These are phyloP conservation scores for Stachybotrys chlorohalonatus DNA, from an alignment of 2,329 filamentous ascomycete genomes.

Conservation along the genomic window DNA sequence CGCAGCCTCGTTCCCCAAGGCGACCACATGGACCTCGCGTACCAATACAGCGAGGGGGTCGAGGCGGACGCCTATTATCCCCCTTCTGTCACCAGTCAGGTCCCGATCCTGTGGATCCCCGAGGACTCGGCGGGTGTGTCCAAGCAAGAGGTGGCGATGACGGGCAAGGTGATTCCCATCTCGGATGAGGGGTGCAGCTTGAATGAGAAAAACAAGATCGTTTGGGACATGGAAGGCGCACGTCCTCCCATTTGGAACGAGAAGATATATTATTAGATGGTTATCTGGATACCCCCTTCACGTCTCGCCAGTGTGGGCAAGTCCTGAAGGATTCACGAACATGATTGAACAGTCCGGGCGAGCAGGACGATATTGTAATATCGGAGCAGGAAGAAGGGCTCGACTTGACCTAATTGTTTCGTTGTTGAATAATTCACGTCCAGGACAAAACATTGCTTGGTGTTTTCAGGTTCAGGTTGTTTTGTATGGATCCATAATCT, in stretches of 20 bases:
- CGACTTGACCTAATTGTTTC: too few species aligned
- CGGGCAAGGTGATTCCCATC: conserved; percentile 57
- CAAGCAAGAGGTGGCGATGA: conserved; percentile 61
- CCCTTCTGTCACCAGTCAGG: conserved; percentile 52
- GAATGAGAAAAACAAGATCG: conserved; percentile 50
- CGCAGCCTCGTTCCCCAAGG: conserved; percentile 60
- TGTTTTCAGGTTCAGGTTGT: too few species aligned
- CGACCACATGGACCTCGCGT: conserved; percentile 32
- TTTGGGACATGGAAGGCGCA: conserved; percentile 31
- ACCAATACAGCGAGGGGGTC: conserved; percentile 51
- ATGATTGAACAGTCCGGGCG: too few species aligned
- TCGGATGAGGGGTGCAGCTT: conserved; percentile 64
- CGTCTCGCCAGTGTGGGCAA: not conserved
- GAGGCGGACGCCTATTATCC: conserved; percentile 64
- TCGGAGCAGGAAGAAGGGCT: too few species aligned
- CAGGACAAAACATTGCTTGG: too few species aligned
- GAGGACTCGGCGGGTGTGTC: conserved; percentile 61
- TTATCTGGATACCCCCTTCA: conserved; percentile 13
- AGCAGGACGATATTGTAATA: too few species aligned
- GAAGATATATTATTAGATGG: conserved; percentile 32
- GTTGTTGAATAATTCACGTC: too few species aligned
- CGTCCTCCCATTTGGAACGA: conserved; percentile 35
- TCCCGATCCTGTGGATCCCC: conserved; percentile 68
- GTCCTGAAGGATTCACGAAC: not conserved
- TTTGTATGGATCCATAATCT: too few species aligned